Evolutionary conservation across 2,329 filamentous ascomycete species (phyloP).

Genomic region (Trichoderma koningiopsis): DNA sequence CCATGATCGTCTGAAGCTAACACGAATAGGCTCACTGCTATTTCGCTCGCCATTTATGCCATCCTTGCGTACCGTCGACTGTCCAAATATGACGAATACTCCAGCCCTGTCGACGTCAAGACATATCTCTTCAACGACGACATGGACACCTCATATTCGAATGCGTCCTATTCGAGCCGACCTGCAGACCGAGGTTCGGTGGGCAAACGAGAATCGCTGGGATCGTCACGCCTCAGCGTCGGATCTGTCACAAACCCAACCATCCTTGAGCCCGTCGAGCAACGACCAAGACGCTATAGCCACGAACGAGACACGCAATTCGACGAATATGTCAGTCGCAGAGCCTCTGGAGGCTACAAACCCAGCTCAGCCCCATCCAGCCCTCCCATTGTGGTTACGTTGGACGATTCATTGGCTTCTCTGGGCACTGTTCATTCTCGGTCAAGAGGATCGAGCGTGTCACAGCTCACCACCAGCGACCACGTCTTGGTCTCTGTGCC

Average conservation of each 20-base stretch:
- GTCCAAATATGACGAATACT: conserved; percentile 53
- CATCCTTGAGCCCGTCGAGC: conserved; percentile 30
- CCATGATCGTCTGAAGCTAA: not conserved
- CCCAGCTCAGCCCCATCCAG: conserved; percentile 35
- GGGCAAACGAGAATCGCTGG: conserved; percentile 35
- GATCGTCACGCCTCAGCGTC: conserved; percentile 38
- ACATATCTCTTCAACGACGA: conserved; percentile 49
- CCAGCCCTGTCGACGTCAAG: conserved; percentile 53
- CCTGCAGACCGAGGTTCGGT: conserved; percentile 31
- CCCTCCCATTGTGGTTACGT: conserved; percentile 8
- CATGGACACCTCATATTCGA: conserved; percentile 33
- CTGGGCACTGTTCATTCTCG: conserved; percentile 28
- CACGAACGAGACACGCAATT: conserved; percentile 53
- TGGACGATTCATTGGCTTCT: conserved; percentile 15
- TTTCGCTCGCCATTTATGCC: conserved; percentile 51
- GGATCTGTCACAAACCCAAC: conserved; percentile 31
- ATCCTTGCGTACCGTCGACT: conserved; percentile 51
- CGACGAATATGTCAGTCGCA: conserved; percentile 47
- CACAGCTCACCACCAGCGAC: conserved; percentile 40
- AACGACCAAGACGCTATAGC: conserved; percentile 41
- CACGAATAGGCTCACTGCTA: conserved; percentile 44
- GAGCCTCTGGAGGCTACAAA: conserved; percentile 36
- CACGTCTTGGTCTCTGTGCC: conserved; percentile 43
- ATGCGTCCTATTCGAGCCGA: conserved; percentile 33
- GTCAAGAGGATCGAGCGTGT: conserved; percentile 34